Percentiles rank a stretch among this genome's conserved stretches.
These are phyloP conservation scores for Dictyostelium brefeldianum DNA, from an alignment of 78 protist species.

Conservation along the genomic window DNA sequence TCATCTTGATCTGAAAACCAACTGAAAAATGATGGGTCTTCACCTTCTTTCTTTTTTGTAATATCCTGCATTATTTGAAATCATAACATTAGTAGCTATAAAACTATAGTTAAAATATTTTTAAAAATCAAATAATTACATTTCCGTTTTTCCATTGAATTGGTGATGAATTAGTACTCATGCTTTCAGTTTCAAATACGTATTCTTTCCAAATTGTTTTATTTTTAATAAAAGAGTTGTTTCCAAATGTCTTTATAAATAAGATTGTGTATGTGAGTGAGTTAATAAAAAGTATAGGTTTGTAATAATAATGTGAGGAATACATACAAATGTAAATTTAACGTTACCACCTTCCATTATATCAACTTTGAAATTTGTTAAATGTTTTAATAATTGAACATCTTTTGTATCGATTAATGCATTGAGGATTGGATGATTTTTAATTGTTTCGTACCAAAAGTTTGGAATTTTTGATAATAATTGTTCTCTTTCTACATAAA, in stretches of 20 bases:
- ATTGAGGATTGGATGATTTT: slow-evolving; percentile 36
- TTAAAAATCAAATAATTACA: neutral
- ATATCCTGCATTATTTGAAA: neutral
- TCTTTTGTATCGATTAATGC: slow-evolving; percentile 29
- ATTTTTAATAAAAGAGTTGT: slow-evolving; percentile 30
- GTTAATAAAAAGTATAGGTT: neutral
- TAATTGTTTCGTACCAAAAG: slow-evolving; percentile 39
- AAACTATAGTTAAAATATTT: neutral
- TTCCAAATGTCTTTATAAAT: slow-evolving; percentile 26
- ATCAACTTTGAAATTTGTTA: slow-evolving; percentile 37
- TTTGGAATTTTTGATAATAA: slow-evolving; percentile 4
- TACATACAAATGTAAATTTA: slow-evolving; percentile 28
- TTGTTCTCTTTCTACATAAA: slow-evolving; percentile 28
- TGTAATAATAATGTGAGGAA: neutral
- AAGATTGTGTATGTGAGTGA: neutral
- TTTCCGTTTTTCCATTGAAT: slow-evolving; percentile 63
- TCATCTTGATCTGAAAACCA: slow-evolving; percentile 65
- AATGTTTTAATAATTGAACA: neutral
- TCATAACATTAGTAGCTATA: neutral
- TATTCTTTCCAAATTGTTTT: slow-evolving; percentile 46
- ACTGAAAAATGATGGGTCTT: slow-evolving; percentile 39
- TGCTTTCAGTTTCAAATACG: neutral
- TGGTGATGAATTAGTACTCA: neutral
- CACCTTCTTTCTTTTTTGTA: slow-evolving; percentile 27
- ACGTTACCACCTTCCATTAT: neutral